Evolutionary conservation across 257 asterid species (phyloP).

Genomic region (Handroanthus guayacan): DNA sequence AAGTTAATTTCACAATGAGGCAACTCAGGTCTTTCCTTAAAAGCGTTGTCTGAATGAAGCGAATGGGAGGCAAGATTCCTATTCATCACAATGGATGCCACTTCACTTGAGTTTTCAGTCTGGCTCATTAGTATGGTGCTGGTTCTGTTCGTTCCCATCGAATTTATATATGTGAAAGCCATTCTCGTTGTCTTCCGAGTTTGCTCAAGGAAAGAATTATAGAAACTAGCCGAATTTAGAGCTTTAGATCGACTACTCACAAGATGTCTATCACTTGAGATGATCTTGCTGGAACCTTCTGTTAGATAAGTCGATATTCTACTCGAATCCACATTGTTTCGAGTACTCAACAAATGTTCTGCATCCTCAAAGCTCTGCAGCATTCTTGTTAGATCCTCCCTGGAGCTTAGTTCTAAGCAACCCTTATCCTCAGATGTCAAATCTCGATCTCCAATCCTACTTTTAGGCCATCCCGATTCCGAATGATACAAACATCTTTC

Average conservation of each 20-base stretch:
- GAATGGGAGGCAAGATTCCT: neutral
- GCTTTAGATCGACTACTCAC: slow-evolving; percentile 34
- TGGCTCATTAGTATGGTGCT: neutral
- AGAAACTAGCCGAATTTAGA: slow-evolving; percentile 46
- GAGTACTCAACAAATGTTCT: neutral
- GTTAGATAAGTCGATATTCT: slow-evolving; percentile 29
- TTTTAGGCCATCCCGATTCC: slow-evolving; percentile 20
- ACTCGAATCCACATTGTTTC: slow-evolving; percentile 29
- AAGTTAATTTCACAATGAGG: slow-evolving; percentile 38
- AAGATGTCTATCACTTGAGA: slow-evolving; percentile 23
- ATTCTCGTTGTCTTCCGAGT: slow-evolving; percentile 32
- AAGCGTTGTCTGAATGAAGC: slow-evolving; percentile 17
- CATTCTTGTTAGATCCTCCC: slow-evolving; percentile 22
- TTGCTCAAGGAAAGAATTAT: slow-evolving; percentile 40
- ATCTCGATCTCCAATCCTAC: slow-evolving; percentile 18
- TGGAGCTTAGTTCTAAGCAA: slow-evolving; percentile 10
- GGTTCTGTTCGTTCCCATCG: slow-evolving; percentile 25
- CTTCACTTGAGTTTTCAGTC: slow-evolving; percentile 26
- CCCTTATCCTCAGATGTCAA: slow-evolving; percentile 4
- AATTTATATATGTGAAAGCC: slow-evolving; percentile 20
- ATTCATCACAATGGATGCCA: slow-evolving; percentile 19
- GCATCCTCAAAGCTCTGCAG: slow-evolving; percentile 12
- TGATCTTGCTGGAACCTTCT: slow-evolving; percentile 21
- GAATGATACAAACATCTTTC: slow-evolving; percentile 26
- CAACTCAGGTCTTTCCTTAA: slow-evolving; percentile 13